phyloP scores from a whole-genome alignment of 176 grass and related monocot species.

The Bolboschoenus planiculmis region DNA sequence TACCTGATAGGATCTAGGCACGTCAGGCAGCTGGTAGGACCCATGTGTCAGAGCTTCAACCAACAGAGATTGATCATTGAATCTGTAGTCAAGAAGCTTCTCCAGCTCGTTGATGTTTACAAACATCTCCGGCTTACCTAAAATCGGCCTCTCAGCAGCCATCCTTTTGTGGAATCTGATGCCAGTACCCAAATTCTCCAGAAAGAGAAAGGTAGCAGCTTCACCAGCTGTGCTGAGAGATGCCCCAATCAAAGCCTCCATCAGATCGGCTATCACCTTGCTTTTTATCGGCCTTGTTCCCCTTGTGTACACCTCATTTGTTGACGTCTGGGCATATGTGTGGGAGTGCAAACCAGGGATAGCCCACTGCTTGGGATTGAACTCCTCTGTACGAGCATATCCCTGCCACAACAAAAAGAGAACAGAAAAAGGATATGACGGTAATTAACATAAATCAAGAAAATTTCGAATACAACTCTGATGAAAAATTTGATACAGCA shows the following conservation, averaged over 20 bases:
- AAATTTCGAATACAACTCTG: neutral
- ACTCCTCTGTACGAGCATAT: conserved; percentile 44
- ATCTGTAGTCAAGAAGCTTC: conserved; percentile 40
- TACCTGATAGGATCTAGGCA: conserved; percentile 65
- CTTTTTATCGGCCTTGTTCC: conserved; percentile 44
- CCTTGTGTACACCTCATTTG: conserved; percentile 30
- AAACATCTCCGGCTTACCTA: conserved; percentile 24
- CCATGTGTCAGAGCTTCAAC: conserved; percentile 75
- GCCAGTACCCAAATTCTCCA: conserved; percentile 47
- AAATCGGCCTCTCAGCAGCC: conserved; percentile 19
- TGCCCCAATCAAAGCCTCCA: conserved; percentile 62
- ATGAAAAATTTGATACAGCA: neutral
- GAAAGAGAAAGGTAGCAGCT: conserved; percentile 47
- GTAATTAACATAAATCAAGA: conserved; percentile 2
- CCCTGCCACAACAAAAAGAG: conserved; percentile 37
- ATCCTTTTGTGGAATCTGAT: conserved; percentile 37
- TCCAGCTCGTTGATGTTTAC: conserved; percentile 46
- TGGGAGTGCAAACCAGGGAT: conserved; percentile 45
- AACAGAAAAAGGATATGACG: neutral
- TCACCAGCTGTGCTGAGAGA: conserved; percentile 50
- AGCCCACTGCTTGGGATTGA: conserved; percentile 46
- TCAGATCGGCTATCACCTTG: conserved; percentile 59
- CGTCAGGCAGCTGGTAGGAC: conserved; percentile 45
- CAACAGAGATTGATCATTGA: conserved; percentile 45
- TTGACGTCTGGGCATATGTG: conserved; percentile 6